Base-by-base conservation (phyloP, 75 land plant genomes). In the Cupressus sempervirens region DNA sequence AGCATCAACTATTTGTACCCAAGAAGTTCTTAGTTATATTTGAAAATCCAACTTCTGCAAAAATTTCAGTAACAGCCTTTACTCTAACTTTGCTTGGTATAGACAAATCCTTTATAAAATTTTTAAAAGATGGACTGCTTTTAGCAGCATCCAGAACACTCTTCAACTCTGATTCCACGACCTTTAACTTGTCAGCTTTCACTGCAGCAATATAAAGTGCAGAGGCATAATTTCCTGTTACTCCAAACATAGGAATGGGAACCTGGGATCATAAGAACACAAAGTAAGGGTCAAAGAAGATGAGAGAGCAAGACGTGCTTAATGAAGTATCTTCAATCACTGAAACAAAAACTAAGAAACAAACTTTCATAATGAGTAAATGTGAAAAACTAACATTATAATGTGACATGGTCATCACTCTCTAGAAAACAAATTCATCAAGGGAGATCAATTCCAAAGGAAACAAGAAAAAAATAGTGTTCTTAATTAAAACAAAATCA, bases 161-260 rank as follows among this genome's bases (percentile, higher is more conserved):
- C 82, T 89, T 81, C 84, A 96, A 26, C 87, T 96, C 98, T 41
- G 91, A 81, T 86, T 92, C 94, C 88, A 94, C 92, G 73, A 87
- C 88, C 26, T 93, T 94, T 86, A 96, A 56, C 32, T 52, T 77
- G 74, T 94, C 92, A 34, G 91, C 86, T 80, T 92, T 93, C 36
- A 88, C 89, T 50, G 98, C 94, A 38, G 98, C 89, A 72, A 94
- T 34, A 85, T 90, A 96, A 83, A 96, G 67, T 13, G 98, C 96
- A 79, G 98, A 90, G 0, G 96, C 98, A 89, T 96, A 96, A 87
- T 96, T 96, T 50, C 98, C 98, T 67, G 92, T 62, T 13, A 89
- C 94, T 23, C 98, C 98, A 88, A 80, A 94, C 85, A 94, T 83
- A 11, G 89, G 79, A 73, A 96, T 26, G 50, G 98, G 98, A 34